Evolutionary conservation across 164 flowering plant genomes (phyloP).

Genomic region (Nymphaea colorata): DNA sequence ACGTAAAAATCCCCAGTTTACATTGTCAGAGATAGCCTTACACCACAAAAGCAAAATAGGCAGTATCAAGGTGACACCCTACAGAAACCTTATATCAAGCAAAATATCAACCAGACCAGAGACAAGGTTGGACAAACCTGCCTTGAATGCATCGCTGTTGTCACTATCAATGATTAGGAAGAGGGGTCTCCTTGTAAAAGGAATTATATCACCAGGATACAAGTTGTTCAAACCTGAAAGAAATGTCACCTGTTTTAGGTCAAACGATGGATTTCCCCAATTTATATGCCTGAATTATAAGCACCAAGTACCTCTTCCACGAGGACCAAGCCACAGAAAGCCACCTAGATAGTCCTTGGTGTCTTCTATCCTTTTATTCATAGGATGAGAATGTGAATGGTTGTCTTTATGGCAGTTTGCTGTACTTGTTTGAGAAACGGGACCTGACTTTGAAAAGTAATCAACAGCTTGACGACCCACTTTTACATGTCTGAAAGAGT

Average conservation of each 20-base stretch:
- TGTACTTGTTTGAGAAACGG: background rate
- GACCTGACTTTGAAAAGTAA: no score
- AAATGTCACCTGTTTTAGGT: background rate
- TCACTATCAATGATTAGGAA: slow-evolving; percentile 92
- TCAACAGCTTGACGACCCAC: background rate
- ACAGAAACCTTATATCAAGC: background rate
- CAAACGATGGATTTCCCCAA: background rate
- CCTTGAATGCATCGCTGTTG: slow-evolving; percentile 99
- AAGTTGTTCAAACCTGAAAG: slow-evolving; percentile 63
- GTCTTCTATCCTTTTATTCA: slow-evolving; percentile 21
- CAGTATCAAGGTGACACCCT: background rate
- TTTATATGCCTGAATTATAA: background rate
- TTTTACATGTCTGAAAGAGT: background rate
- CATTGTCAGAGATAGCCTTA: background rate
- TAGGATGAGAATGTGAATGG: slow-evolving; percentile 17
- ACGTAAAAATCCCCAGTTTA: background rate
- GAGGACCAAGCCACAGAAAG: slow-evolving; percentile 61
- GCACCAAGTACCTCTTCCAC: slow-evolving; percentile 36
- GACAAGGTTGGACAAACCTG: slow-evolving; percentile 93
- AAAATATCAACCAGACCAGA: background rate
- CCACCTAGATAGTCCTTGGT: slow-evolving; percentile 26
- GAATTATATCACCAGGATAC: slow-evolving; percentile 83
- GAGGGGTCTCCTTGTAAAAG: slow-evolving; percentile 86
- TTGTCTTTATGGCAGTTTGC: slow-evolving; percentile 15
- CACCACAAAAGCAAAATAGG: no score